Percentiles rank a stretch among this genome's conserved stretches.
These are phyloP conservation scores for Schizophyllum commune DNA, from an alignment of 1,284 basidiomycete species.

Conservation along the genomic window DNA sequence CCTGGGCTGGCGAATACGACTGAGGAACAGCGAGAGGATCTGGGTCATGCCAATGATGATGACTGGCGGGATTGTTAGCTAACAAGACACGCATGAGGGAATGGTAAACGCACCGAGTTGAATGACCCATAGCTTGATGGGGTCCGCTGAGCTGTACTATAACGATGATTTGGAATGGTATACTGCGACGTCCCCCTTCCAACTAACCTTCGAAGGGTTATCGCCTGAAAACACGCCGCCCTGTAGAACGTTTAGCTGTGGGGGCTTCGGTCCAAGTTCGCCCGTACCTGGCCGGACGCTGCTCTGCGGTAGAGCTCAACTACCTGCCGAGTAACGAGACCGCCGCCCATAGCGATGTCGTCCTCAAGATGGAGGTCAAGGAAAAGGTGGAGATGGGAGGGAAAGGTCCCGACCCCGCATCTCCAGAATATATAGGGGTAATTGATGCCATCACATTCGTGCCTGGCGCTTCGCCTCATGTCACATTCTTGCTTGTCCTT, in stretches of 20 bases:
- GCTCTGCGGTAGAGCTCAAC: neutral
- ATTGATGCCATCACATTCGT: too few species aligned
- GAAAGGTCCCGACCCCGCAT: neutral
- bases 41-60: slow-evolving; percentile 76
- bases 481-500: too few species aligned
- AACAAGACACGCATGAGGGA: neutral
- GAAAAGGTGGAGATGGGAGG: neutral
- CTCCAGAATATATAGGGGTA: neutral
- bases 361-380: too few species aligned
- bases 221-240: slow-evolving; percentile 24
- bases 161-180: neutral
- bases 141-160: slow-evolving; percentile 52
- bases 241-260: slow-evolving; percentile 11
- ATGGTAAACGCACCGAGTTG: slow-evolving; percentile 45
- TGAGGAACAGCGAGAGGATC: slow-evolving; percentile 53
- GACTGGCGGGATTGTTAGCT: slow-evolving; percentile 26
- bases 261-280: neutral
- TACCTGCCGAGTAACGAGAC: neutral
- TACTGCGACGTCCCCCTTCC: neutral
- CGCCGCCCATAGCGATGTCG: neutral
- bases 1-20: slow-evolving; percentile 70
- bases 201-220: neutral
- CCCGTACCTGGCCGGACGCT: neutral
- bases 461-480: too few species aligned
- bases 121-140: slow-evolving; percentile 79